Evolutionary conservation across 2,329 filamentous ascomycete genomes (phyloP), one percentile per base, ranked within the genome.

Genomic region (Fusarium abutilonis): DNA sequence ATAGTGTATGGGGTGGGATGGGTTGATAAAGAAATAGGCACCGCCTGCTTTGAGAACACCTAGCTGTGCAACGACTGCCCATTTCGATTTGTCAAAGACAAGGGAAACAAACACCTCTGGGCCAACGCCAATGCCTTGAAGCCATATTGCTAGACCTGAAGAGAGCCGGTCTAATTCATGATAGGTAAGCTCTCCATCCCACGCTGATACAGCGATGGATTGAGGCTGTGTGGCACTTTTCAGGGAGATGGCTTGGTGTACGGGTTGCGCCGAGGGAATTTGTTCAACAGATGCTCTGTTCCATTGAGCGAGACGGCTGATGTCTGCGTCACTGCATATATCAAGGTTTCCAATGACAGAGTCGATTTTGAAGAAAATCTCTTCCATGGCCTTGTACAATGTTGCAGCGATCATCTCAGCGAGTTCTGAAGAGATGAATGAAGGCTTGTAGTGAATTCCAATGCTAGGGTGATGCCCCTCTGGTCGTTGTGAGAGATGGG

Each of bases 11-110:
- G 49, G 49, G 32, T 52, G 42, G 3, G 49, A 47, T 1, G 49
- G 49, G 7, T 52, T 52, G 42, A 52, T 23, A 19, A 52, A 52
- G 19, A 52, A 47, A 32, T 52, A 52, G 6, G 49, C 49, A 11
- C 41, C 49, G 3, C 49, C 41, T 0, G 49, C 32, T 13, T 46
- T 52, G 2, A 52, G 13, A 17, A 52, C 49, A 9, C 17, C 41
- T 8, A 52, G 7, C 3, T 46, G 49, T 17, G 49, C 32, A 14
- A 52, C 41, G 7, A 52, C 23, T 11, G 49, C 49, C 49, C 49
- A 52, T 46, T 9, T 52, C 13, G 49, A 52, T 21, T 52, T 52
- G 14, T 52, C 41, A 11, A 52, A 52, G 6, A 52, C 49, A 2
- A 52, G 49, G 5, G 49, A 26, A 5, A 52, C 49, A 6, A 52